Percentiles rank a stretch among this genome's conserved stretches.
Evolutionary conservation across 2,329 filamentous ascomycete species (phyloP).

Genomic region (Clonostachys solani): DNA sequence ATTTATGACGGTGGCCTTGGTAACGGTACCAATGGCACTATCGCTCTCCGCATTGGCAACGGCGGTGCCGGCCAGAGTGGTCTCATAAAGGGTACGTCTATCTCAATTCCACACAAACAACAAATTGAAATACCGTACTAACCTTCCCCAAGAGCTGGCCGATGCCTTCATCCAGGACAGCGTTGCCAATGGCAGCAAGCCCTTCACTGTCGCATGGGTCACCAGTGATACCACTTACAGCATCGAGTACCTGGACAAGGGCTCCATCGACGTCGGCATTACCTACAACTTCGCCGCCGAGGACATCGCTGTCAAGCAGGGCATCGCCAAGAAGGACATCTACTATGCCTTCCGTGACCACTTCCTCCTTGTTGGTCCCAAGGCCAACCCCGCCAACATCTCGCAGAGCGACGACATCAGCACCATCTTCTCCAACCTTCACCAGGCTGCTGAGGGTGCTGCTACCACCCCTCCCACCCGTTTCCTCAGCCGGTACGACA

Average conservation of each 20-base stretch:
- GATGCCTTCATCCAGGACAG: constrained; percentile 16
- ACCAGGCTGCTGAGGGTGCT: constrained; percentile 22
- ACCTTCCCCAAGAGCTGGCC: constrained; percentile 11
- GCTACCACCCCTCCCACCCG: constrained; percentile 24
- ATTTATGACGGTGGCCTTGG: background rate
- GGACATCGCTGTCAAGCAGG: constrained; percentile 32
- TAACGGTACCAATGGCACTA: background rate
- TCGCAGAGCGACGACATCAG: constrained; percentile 17
- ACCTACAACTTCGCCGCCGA: constrained; percentile 38
- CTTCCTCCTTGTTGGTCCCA: constrained; percentile 34
- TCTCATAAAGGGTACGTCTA: constrained; percentile 20
- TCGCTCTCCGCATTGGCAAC: constrained; percentile 13
- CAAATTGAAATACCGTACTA: too few relatives aligned
- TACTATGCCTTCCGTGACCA: constrained; percentile 40
- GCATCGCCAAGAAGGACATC: constrained; percentile 20
- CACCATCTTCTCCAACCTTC: constrained; percentile 26
- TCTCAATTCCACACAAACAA: too few relatives aligned
- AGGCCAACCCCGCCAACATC: constrained; percentile 24
- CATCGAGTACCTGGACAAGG: constrained; percentile 33
- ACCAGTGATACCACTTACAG: constrained; percentile 38
- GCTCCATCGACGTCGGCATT: constrained; percentile 35
- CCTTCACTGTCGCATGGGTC: constrained; percentile 38
- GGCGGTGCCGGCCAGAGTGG: constrained; percentile 30
- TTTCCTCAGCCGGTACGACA: constrained; percentile 40
- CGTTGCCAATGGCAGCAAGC: constrained; percentile 8